Percentiles rank a stretch among this genome's conserved stretches.
Conservation (phyloP, 2,329 filamentous ascomycete species). For the Diaporthe sp. region DNA sequence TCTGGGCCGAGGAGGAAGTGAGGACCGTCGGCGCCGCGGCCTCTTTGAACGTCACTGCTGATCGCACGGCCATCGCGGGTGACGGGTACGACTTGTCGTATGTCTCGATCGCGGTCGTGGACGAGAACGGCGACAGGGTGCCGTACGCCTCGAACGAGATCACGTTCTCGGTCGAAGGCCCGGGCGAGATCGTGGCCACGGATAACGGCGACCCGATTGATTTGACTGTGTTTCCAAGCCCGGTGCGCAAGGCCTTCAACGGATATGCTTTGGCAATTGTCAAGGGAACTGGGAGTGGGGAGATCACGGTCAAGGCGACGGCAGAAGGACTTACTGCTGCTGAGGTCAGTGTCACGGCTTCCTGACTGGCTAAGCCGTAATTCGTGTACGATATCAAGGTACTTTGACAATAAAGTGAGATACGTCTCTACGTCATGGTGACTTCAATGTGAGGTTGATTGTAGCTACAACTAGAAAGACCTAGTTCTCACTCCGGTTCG, state of each 20-base stretch:
- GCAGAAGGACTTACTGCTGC: neutral
- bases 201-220: conserved; percentile 66
- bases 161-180: conserved; percentile 58
- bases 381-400: no score
- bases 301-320: conserved; percentile 14
- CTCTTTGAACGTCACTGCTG: conserved; percentile 55
- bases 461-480: no score
- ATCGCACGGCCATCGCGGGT: conserved; percentile 54
- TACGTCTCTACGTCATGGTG: no score
- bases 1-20: conserved; percentile 60
- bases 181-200: conserved; percentile 61
- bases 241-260: conserved; percentile 55
- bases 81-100: conserved; percentile 63
- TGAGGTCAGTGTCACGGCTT: conserved; percentile 1
- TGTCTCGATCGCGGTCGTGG: conserved; percentile 60
- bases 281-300: neutral
- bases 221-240: conserved; percentile 56
- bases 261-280: conserved; percentile 59
- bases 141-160: conserved; percentile 59
- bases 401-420: no score
- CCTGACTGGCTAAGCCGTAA: no score
- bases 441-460: no score
- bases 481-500: no score
- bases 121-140: conserved; percentile 58
- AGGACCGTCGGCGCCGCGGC: conserved; percentile 57